These are phyloP conservation scores for Royoungia palumana DNA, from an alignment of 768 basidiomycete genomes.

Conservation along the genomic window DNA sequence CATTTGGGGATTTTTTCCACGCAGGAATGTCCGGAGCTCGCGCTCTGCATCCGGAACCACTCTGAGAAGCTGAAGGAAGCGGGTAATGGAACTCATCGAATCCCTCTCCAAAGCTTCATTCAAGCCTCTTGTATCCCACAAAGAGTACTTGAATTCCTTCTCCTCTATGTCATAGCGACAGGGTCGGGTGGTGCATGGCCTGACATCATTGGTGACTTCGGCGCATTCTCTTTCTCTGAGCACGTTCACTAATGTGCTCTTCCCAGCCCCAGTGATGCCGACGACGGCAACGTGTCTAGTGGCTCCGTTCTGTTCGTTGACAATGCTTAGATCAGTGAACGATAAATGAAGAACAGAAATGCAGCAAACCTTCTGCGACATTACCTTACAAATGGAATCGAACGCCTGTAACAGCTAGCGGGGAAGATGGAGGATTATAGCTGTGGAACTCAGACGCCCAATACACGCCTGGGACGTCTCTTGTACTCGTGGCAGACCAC, in stretches of 20 bases:
- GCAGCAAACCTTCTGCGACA: conserved; percentile 3
- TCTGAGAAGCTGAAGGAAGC: conserved; percentile 7
- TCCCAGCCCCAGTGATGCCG: conserved; percentile 12
- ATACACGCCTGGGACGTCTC: background rate
- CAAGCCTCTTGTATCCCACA: conserved; percentile 16
- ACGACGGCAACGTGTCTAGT: conserved; percentile 14
- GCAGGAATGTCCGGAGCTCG: conserved; percentile 10
- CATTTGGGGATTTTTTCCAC: conserved; percentile 7
- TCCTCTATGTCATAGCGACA: background rate
- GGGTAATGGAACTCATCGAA: background rate
- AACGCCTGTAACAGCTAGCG: background rate
- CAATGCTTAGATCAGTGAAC: background rate
- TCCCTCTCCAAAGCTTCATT: conserved; percentile 6
- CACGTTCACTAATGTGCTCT: conserved; percentile 18
- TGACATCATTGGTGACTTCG: conserved; percentile 4
- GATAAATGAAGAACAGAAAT: background rate
- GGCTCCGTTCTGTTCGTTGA: background rate
- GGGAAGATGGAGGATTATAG: background rate
- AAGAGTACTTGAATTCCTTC: background rate
- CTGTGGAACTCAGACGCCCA: background rate
- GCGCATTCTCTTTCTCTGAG: conserved; percentile 1
- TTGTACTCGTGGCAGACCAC: background rate
- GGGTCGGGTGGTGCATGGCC: conserved; percentile 1
- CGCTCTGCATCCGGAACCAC: conserved; percentile 6
- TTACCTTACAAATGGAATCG: background rate